Evolutionary conservation across 306 rosid genomes (phyloP).

Genomic region (Delonix regia): DNA sequence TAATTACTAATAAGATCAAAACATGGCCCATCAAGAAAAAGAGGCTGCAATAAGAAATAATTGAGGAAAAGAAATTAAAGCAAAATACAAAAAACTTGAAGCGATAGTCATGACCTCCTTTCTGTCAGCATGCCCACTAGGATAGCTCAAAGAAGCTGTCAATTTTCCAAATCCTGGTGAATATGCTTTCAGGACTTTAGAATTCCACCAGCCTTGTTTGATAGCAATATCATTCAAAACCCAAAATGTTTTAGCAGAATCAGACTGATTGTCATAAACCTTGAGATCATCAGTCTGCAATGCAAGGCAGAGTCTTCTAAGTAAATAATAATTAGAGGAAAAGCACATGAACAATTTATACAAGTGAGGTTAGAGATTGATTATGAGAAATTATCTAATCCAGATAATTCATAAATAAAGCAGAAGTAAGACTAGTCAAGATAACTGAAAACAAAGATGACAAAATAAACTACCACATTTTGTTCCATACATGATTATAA

Average conservation of each 20-base stretch:
- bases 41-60: neutral
- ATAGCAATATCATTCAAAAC: slow-evolving; percentile 62
- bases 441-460: slow-evolving; percentile 3
- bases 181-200: slow-evolving; percentile 69
- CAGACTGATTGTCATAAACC: slow-evolving; percentile 60
- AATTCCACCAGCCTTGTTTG: slow-evolving; percentile 65
- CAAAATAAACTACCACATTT: slow-evolving; percentile 13
- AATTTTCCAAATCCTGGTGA: slow-evolving; percentile 75
- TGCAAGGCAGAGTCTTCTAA: slow-evolving; percentile 37
- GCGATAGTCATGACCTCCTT: slow-evolving; percentile 64
- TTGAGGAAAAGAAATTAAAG: neutral
- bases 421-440: slow-evolving; percentile 19
- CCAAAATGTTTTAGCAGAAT: slow-evolving; percentile 58
- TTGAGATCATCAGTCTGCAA: slow-evolving; percentile 82
- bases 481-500: slow-evolving; percentile 9
- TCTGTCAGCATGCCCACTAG: slow-evolving; percentile 47
- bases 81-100: slow-evolving; percentile 23
- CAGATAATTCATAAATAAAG: slow-evolving; percentile 17
- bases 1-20: slow-evolving; percentile 18
- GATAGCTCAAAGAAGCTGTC: slow-evolving; percentile 80
- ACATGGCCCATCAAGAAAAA: slow-evolving; percentile 22
- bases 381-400: neutral
- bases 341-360: slow-evolving; percentile 26
- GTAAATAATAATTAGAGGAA: slow-evolving; percentile 38
- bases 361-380: slow-evolving; percentile 30